Evolutionary conservation across 2,329 filamentous ascomycete species (phyloP), one percentile per base, ranked within the genome.

Genomic region (Microdochium trichocladiopsis): DNA sequence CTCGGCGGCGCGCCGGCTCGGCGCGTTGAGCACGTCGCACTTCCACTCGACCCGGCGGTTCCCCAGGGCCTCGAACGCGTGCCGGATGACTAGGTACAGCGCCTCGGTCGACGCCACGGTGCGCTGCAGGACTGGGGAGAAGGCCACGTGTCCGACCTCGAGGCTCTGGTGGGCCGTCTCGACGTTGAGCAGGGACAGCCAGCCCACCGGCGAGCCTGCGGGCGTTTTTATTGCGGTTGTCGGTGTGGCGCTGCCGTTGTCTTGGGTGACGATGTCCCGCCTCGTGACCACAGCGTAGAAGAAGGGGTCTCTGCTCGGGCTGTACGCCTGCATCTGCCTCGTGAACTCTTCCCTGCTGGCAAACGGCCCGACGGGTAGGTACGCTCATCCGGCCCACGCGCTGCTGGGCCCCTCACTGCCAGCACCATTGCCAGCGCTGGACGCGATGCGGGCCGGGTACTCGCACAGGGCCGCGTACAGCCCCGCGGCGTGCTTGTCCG

Each of bases 41-140:
- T 86, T 87, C 83, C 84, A 87, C 62, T 86, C 82, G 3, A 84
- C 74, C 8, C 83, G 69, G 3, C 75, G 63, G 60, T 80, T 83
- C 0, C 76, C 72, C 22, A 85, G 61, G 2, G 72, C 69, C 3
- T 78, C 74, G 56, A 86, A 80, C 0, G 74, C 73, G 51, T 80
- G 69, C 36, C 68, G 67, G 45, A 79, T 70, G n/a, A 84, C 62
- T 1, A 86, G 66, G 54, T 78, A 84, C 55, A 79, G 71, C 0
- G 75, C 72, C 61, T 86, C 83, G 0, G 82, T 86, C 0, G 80
- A 77, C 6, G 71, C 73, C 0, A 72, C 70, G 0, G 80, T 84
- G 14, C 76, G 72, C 60, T 81, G 77, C 16, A 86, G 61, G 1
- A 59, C 56, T 0, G 70, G 64, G 0, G 76, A 71, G 55, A 80